Base-by-base conservation (phyloP, 2,329 filamentous ascomycete species). In the Beauveria sp. region DNA sequence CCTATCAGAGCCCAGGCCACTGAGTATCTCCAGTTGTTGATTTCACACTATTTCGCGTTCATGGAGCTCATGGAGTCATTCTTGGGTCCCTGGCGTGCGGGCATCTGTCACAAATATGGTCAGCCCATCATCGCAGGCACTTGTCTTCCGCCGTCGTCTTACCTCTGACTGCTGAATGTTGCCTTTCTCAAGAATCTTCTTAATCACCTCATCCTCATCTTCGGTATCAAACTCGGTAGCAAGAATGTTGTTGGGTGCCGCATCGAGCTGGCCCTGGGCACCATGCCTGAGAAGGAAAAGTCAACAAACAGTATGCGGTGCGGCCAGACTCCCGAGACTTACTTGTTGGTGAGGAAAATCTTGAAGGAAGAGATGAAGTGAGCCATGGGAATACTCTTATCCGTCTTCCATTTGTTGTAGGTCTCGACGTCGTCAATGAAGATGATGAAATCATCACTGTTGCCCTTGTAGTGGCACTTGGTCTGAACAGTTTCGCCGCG, bases 261-360 rank as follows among this genome's bases (percentile, higher is more conserved):
- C 77, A 71, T 97, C 89, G 49, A 89, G 79, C 63, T 87, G 83
- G 62, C 93, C 93, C 74, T 96, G 91, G 50, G 84, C 85, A 66
- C 93, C 93, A 74, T 96, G 92, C 75, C 92, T 96, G 63, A 60
- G 48, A 40, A 52, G 7, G 3, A 18, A 26, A 18, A 18, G 60
- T 70, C 65, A 69, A 66, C 59, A 48, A 49, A 34, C 12, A 38
- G 9, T 18, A 4, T 5, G n/a, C 12, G 16, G 22, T 40, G 56
- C 12, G 31, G 12, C 10, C 31, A 14, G 31, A 14, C 31, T 38
- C n/a, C 1, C 18, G 26, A 31, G 57, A 80, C 89, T 79, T 83
- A 97, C 93, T 88, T 89, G 80, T 96, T 90, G 42, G 92, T 96
- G 49, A 89, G 80, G 71, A 96, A 96, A 71, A 99, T 82, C 82